Conservation (phyloP, 306 rosid species). For the Boehmeria nivea region DNA sequence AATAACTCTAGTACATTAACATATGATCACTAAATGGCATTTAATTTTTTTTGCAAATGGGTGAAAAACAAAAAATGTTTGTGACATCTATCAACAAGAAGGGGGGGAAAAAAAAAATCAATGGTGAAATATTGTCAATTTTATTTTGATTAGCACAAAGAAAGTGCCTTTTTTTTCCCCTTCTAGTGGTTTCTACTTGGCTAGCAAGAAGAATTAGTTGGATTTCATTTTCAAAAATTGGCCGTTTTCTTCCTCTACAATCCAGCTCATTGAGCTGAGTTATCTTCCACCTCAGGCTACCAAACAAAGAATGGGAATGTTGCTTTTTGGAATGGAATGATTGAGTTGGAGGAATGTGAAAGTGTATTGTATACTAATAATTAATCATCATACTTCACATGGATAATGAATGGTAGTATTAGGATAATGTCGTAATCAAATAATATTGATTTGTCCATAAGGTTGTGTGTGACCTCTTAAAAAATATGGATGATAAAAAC, state of each 20-base stretch:
- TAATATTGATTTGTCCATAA: background rate
- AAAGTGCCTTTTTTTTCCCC: background rate
- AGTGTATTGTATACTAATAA: background rate
- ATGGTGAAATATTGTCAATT: too few relatives aligned
- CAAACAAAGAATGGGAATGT: constrained; percentile 5
- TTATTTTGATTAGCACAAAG: background rate
- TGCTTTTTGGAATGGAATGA: background rate
- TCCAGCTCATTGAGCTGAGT: background rate
- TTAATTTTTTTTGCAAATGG: too few relatives aligned
- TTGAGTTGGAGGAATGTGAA: constrained; percentile 6
- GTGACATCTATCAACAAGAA: too few relatives aligned
- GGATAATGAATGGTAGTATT: background rate
- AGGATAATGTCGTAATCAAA: background rate
- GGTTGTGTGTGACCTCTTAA: background rate
- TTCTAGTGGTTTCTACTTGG: background rate
- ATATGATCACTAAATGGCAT: too few relatives aligned
- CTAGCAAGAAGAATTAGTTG: background rate
- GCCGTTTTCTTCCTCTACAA: background rate
- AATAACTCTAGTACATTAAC: too few relatives aligned
- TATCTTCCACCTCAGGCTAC: constrained; percentile 3
- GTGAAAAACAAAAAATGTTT: too few relatives aligned
- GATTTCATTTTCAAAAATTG: background rate
- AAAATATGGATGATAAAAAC: background rate
- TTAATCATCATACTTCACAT: background rate
- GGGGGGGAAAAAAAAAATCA: too few relatives aligned